Base-by-base conservation (phyloP, 495 filamentous ascomycete genomes). In the Aspergillus affinis region DNA sequence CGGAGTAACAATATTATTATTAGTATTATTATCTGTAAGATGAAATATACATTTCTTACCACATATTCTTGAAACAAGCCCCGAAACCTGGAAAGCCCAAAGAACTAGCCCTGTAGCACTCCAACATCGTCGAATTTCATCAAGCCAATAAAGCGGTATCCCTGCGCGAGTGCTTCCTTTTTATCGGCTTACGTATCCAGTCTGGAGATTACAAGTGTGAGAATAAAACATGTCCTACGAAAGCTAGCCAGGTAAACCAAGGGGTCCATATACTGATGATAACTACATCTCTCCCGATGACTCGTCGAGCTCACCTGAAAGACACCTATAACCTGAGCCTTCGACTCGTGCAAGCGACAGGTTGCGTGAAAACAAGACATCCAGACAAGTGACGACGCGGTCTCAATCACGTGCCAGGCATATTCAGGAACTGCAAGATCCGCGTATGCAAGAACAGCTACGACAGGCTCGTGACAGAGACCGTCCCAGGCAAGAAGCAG, bases 101-200 rank as follows among this genome's bases (percentile, higher is more conserved):
- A 47, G 44, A 47, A 18, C 44, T 2, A 47, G 44, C 44, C 18
- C 5, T 47, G 18, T 47, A 5, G 44, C 44, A 47, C 5, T 47
- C 44, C 44, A 18, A 47, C 44, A 5, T 47, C 13, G 5, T 47
- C 18, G 2, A 47, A 2, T 47, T 15, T 5, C 2, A 47, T 18
- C 44, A 47, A 47, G 44, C 13, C 18, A 18, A 18, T 18, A 2
- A 47, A 15, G 18, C 2, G 2, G 44, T 47, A 3, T 47, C 44
- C 18, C 44, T 47, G 44, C 44, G 44, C 44, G 44, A 47, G 44
- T 47, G 44, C 44, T 47, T 47, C 44, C 44, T 47, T 6, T 47
- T 47, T 5, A 13, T 47, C 44, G 44, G 44, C 6, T 47, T 47
- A 6, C 44, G 18, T 47, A 47, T 47, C 44, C 13, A 47, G 18